phyloP scores from a whole-genome alignment of 306 rosid species.

The Prunus dulcis region DNA sequence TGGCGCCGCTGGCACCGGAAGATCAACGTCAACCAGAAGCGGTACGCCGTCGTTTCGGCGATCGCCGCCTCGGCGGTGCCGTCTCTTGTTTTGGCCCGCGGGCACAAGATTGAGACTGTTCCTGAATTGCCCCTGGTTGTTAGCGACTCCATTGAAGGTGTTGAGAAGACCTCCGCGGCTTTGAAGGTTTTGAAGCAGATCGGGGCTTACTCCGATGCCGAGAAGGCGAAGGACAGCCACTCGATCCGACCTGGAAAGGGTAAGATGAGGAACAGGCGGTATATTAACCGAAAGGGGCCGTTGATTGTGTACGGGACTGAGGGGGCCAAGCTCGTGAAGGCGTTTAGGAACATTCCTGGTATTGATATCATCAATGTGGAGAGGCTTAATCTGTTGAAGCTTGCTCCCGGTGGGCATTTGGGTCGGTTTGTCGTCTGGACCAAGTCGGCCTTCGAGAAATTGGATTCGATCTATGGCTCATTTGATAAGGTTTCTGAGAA shows the following conservation, averaged over 20 bases:
- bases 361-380: conserved; percentile 37
- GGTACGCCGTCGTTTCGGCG: conserved; percentile 36
- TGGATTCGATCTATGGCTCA: conserved; percentile 43
- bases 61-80: conserved; percentile 39
- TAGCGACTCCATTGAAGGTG: conserved; percentile 32
- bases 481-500: conserved; percentile 34
- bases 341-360: conserved; percentile 39
- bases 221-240: conserved; percentile 41
- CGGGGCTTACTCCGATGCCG: conserved; percentile 36
- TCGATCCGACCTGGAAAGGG: conserved; percentile 38
- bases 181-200: conserved; percentile 30
- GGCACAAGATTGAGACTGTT: conserved; percentile 34
- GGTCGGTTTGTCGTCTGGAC: conserved; percentile 47
- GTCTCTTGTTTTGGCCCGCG: conserved; percentile 35
- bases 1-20: conserved; percentile 44
- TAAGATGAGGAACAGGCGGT: conserved; percentile 41
- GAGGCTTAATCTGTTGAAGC: conserved; percentile 41
- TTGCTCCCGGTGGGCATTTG: conserved; percentile 44
- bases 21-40: conserved; percentile 37
- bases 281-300: conserved; percentile 37
- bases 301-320: conserved; percentile 41
- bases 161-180: conserved; percentile 38
- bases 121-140: conserved; percentile 36
- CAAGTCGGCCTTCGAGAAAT: conserved; percentile 39
- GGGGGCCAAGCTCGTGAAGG: conserved; percentile 38